Base-by-base conservation (phyloP, 805 yeast genomes). In the Pichia membranifaciens region DNA sequence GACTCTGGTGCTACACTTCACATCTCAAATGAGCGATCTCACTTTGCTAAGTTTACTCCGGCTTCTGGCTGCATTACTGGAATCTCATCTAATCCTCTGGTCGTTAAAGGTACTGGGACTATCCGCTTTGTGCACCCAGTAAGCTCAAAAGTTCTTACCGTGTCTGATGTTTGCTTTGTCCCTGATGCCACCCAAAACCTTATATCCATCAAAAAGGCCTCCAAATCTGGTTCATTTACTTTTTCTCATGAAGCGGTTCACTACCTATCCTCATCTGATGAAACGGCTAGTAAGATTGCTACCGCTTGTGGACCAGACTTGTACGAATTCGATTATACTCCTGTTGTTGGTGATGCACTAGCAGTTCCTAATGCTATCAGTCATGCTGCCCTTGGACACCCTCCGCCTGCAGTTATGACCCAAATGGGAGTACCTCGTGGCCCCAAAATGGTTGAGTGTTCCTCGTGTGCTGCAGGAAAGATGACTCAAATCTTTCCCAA, bases 1-100 rank as follows among this genome's bases (percentile, higher is more conserved):
- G 46, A 43, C 22, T 17, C 35, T 35, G 46, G 41, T 23, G 21
- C 41, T 18, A 16, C 35, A 9, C 15, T 43, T 8, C 46, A 36
- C 31, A 12, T 43, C 12, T 16, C 41, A 5, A 35, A 34, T n/a
- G 20, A 34, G 17, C 17, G 37, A 34, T n/a, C 17, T 16, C 46
- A 35, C 20, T 37, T 43, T 36, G 20, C 35, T 36, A 9, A 18
- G 7, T 43, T 43, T 36, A 43, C 15, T 9, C 12, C 35, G 15
- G 21, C 34, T 23, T 7, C 35, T 28, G 41, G 46, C 32, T 36
- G 41, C 5, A 21, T 43, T 36, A 21, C 41, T 36, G 46, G 41
- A 5, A 43, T 36, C 20, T 13, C 38, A 8, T 20, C 29, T n/a
- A 6, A 37, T 7, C n/a, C 45, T 5, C 20, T 43, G 13, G 34